These are phyloP conservation scores for Talaromyces sp. DNA, from an alignment of 2,329 filamentous ascomycete species.

Conservation along the genomic window DNA sequence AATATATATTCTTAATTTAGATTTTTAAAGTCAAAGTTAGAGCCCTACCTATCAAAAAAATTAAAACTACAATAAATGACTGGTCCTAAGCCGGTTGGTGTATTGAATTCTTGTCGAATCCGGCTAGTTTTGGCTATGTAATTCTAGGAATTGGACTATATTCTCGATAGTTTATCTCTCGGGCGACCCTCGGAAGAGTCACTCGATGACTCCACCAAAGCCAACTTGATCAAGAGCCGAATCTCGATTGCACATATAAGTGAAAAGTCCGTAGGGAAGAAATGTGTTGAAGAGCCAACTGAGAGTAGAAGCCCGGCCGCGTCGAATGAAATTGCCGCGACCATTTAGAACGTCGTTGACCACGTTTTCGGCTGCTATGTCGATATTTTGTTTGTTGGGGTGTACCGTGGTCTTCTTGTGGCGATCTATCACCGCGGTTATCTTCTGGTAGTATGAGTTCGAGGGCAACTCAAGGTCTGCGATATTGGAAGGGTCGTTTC, in stretches of 20 bases:
- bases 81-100: too few species aligned
- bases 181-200: neutral
- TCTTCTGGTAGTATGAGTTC: conserved; percentile 2
- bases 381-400: conserved; percentile 4
- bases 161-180: too few species aligned
- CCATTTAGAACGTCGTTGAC: conserved; percentile 2
- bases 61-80: too few species aligned
- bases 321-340: neutral
- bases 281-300: conserved; percentile 5
- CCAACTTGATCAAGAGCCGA: neutral
- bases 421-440: neutral
- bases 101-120: too few species aligned
- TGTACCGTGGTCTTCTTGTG: conserved; percentile 3
- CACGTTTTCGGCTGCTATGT: conserved; percentile 1
- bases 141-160: too few species aligned
- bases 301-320: neutral
- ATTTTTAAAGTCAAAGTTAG: too few species aligned
- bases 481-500: conserved; percentile 2
- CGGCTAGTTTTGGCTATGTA: too few species aligned
- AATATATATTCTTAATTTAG: too few species aligned
- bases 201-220: neutral
- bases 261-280: neutral
- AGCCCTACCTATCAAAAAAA: too few species aligned
- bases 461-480: neutral
- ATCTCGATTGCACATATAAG: neutral